Evolutionary conservation across 768 basidiomycete species (phyloP).

Genomic region (Mrakia blollopis): DNA sequence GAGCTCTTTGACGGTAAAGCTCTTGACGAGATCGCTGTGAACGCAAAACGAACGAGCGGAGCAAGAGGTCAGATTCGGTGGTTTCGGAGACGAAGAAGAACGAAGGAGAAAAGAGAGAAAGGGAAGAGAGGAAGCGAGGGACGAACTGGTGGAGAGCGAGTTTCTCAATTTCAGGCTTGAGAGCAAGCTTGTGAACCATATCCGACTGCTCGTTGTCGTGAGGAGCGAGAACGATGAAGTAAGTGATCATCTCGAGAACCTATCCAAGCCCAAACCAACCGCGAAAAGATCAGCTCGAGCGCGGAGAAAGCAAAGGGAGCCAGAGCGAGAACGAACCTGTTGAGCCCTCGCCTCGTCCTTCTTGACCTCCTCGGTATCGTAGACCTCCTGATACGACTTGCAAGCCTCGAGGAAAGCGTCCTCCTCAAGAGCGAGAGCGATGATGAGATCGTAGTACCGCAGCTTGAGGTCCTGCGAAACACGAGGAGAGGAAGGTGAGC

Average conservation of each 20-base stretch:
- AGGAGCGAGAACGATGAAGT: slow-evolving; percentile 86
- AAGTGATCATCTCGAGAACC: slow-evolving; percentile 92
- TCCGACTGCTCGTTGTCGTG: slow-evolving; percentile 97
- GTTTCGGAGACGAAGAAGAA: slow-evolving; percentile 50
- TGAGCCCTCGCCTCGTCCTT: slow-evolving; percentile 55
- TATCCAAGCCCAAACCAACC: slow-evolving; percentile 42
- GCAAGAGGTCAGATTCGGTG: slow-evolving; percentile 73
- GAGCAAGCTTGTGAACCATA: slow-evolving; percentile 82
- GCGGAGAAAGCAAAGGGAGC: background rate
- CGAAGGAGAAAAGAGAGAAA: slow-evolving; percentile 50
- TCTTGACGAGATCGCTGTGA: slow-evolving; percentile 44
- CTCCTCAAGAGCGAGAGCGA: slow-evolving; percentile 81
- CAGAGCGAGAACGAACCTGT: slow-evolving; percentile 38
- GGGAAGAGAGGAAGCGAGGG: slow-evolving; percentile 33
- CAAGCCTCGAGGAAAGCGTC: slow-evolving; percentile 86
- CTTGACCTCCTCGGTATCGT: slow-evolving; percentile 94
- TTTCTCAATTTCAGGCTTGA: slow-evolving; percentile 71
- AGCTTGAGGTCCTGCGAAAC: slow-evolving; percentile 77
- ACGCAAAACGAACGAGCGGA: slow-evolving; percentile 71
- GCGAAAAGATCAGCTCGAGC: background rate
- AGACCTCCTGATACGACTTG: slow-evolving; percentile 92
- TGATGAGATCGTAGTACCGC: slow-evolving; percentile 94
- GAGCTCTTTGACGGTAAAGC: slow-evolving; percentile 44
- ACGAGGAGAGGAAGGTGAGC: background rate
- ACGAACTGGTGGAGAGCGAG: slow-evolving; percentile 76